phyloP scores from a whole-genome alignment of 768 basidiomycete genomes.

The Cantharellus cinnabarinus region DNA sequence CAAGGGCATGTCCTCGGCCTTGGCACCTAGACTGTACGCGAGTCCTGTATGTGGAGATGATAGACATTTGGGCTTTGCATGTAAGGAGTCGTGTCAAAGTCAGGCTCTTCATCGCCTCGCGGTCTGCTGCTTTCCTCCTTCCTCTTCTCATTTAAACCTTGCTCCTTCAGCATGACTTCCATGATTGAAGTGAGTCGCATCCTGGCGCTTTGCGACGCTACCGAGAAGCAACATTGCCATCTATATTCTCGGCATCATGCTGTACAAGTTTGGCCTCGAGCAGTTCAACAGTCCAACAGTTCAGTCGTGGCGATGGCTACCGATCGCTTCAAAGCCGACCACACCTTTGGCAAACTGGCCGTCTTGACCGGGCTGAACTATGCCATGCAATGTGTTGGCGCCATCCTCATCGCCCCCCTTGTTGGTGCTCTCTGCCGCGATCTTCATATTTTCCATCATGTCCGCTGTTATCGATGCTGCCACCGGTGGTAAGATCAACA shows the following conservation, averaged over 20 bases:
- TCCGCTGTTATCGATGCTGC: conserved; percentile 10
- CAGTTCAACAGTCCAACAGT: background rate
- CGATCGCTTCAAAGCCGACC: conserved; percentile 9
- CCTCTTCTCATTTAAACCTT: no score
- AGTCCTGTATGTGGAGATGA: no score
- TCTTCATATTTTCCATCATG: conserved; percentile 12
- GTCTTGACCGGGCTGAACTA: conserved; percentile 11
- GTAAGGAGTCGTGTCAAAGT: no score
- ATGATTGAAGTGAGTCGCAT: conserved; percentile 3
- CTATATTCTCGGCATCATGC: background rate
- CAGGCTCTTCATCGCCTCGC: no score
- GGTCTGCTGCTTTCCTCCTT: no score
- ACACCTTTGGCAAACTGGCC: conserved; percentile 12
- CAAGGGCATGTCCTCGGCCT: no score
- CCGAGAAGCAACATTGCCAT: background rate
- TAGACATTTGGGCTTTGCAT: no score
- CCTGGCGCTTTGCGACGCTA: no score
- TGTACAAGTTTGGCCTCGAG: background rate
- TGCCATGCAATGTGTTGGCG: conserved; percentile 12
- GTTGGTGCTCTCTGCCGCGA: conserved; percentile 13
- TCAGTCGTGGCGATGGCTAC: conserved; percentile 9
- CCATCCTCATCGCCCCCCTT: conserved; percentile 14
- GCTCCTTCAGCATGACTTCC: no score
- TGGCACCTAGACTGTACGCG: no score
- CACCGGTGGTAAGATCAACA: background rate